Evolutionary conservation across 2,329 filamentous ascomycete genomes (phyloP).

Genomic region (Tolypocladium ophioglossoides): DNA sequence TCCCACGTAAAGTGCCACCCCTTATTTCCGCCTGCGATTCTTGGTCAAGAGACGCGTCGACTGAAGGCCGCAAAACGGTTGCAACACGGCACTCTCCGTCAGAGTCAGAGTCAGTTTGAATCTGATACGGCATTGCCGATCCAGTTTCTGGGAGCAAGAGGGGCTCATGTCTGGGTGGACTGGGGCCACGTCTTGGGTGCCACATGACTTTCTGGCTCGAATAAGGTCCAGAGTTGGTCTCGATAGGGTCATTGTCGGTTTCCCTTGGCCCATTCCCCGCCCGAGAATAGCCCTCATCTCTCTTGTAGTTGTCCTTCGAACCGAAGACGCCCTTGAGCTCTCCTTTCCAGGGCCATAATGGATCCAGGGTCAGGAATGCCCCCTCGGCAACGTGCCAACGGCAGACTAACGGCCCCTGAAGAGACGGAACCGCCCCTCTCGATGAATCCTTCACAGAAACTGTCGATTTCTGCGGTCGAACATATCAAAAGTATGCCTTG

Average conservation of each 20-base stretch:
- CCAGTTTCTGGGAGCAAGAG: constrained; percentile 13
- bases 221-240: constrained; percentile 1
- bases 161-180: constrained; percentile 17
- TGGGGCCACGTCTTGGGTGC: constrained; percentile 20
- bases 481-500: constrained; percentile 57
- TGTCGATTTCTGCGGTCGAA: constrained; percentile 48
- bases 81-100: neutral
- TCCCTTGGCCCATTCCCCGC: neutral
- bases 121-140: constrained; percentile 13
- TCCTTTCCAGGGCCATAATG: constrained; percentile 9
- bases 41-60: neutral
- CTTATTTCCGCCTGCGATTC: neutral
- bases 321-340: neutral
- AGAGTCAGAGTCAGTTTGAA: constrained; percentile 2
- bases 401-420: constrained; percentile 19
- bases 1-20: neutral
- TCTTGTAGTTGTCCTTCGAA: neutral
- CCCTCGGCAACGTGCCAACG: constrained; percentile 1
- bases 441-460: constrained; percentile 50
- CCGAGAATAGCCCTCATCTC: neutral
- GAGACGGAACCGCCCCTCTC: constrained; percentile 40
- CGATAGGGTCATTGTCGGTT: neutral
- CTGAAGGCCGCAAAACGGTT: neutral
- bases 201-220: constrained; percentile 16
- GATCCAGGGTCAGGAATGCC: constrained; percentile 19